Conservation (phyloP, 2,329 filamentous ascomycete genomes). For the Botryotinia convoluta region DNA sequence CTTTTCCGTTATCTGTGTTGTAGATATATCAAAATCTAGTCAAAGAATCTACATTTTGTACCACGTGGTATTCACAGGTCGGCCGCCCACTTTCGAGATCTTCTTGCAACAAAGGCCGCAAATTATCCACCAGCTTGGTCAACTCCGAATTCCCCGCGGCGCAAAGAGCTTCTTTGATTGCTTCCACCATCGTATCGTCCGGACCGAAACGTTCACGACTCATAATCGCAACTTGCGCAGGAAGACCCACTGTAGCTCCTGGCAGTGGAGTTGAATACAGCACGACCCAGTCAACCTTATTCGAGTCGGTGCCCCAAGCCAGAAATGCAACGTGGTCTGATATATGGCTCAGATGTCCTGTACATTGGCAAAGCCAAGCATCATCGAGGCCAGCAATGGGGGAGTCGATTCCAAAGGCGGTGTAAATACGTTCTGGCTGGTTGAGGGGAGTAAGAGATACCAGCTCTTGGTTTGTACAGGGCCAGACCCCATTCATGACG, state of each 20-base stretch:
- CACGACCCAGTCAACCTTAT: neutral
- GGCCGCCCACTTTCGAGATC: neutral
- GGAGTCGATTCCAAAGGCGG: constrained; percentile 13
- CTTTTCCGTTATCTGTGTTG: neutral
- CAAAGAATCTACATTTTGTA: constrained; percentile 18
- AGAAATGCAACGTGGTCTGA: constrained; percentile 16
- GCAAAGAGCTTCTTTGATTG: neutral
- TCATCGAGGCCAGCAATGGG: constrained; percentile 10
- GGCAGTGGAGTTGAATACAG: constrained; percentile 15
- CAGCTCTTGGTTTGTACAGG: constrained; percentile 16
- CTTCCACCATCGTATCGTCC: neutral
- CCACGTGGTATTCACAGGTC: constrained; percentile 13
- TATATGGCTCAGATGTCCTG: constrained; percentile 13
- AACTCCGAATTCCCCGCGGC: neutral
- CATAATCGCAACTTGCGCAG: constrained; percentile 15
- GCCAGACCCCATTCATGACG: constrained; percentile 13
- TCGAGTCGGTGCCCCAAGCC: constrained; percentile 1
- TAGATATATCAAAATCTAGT: constrained; percentile 9
- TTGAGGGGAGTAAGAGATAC: constrained; percentile 5
- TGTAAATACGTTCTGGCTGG: constrained; percentile 14
- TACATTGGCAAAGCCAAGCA: constrained; percentile 10
- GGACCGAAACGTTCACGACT: constrained; percentile 5
- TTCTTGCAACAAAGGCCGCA: constrained; percentile 10
- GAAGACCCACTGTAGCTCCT: constrained; percentile 9
- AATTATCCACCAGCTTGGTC: constrained; percentile 1